Base-by-base conservation (phyloP, 2,329 filamentous ascomycete species). In the Fusarium neocosmosporiellum region DNA sequence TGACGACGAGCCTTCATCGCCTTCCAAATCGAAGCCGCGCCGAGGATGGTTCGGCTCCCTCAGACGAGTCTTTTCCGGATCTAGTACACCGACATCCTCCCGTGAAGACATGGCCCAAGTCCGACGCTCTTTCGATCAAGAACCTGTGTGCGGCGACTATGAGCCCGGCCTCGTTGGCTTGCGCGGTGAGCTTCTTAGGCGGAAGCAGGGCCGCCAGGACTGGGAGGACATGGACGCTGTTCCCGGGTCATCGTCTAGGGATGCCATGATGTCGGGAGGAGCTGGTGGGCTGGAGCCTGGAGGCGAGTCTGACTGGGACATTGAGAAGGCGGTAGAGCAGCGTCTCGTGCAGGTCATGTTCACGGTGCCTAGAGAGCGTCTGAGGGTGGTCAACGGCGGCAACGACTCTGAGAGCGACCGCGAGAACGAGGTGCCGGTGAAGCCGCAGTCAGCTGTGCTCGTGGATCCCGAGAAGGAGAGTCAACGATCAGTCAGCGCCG, bases 341-440 rank as follows among this genome's bases (percentile, higher is more conserved):
- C 84, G 92, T 24, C 85, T 93, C 10, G 93, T 95, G 69, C 93
- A 95, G 81, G 89, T 94, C 78, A 96, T 97, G 89, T 98, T 98
- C 81, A 98, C 96, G 0, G 94, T 98, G 68, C 96, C 96, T 3
- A 94, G 92, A 80, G 93, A 96, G 81, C 90, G 91, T 75, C 83
- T 98, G 71, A 86, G 96, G 29, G 95, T 98, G n/a, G 96, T 98
- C 22, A 98, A 98, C 80, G 92, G 89, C 59, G 92, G 89, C 59
- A 92, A 92, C 37, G 80, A 80, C n/a, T 79, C 80, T 14, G 78
- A 78, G 24, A 78, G 77, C 14, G 67, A 76, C 10, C 78, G 77
- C 7, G 78, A 80, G 18, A 78, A 80, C 20, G 80, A 79, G 24
- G 48, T 71, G 18, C 63, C 71, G 2, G 72, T 78, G 58, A 64